Evolutionary conservation across 495 filamentous ascomycete species (phyloP), one percentile per base, ranked within the genome.

Genomic region (Hypoxylon rickii): DNA sequence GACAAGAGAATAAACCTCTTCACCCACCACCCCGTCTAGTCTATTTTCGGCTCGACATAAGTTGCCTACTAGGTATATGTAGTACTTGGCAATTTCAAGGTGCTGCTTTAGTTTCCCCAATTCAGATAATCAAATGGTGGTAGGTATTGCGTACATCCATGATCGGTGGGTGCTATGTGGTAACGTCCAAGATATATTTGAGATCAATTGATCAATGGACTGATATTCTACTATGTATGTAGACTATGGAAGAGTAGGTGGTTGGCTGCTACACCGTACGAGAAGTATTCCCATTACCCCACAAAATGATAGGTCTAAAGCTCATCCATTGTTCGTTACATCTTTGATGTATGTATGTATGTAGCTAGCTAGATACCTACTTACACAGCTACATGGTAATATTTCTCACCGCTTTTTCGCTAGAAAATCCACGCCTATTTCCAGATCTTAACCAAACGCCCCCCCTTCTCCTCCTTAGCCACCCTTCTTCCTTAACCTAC

Each of bases 391-490:
- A n/a, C n/a, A n/a, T 40, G 33, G 39, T 39, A 4, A 29, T 55
- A 26, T 51, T 39, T 33, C 48, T 69, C 66, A 69, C 66, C 66
- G 66, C 66, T 63, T 61, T 63, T 69, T 69, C 60, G 53, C 61
- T 42, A 65, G 57, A 58, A 61, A 43, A 54, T 38, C 51, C 49
- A 41, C 48, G 50, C 54, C 54, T 50, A 64, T 57, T 44, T 51
- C 44, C 49, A 63, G 55, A 60, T 58, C 55, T 55, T 63, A 62
- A 63, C 48, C 37, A 49, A 58, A 68, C 54, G 47, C 63, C 51
- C 63, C 59, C 54, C 55, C 34, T n/a, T n/a, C n/a, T n/a, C n/a
- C n/a, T n/a, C n/a, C n/a, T n/a, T 38, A 12, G 3, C 26, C 32
- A 21, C 38, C 33, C 26, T 26, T 24, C n/a, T 20, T 47, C 40